A percentile compares a stretch with the other conserved stretches of the same genome.
These are phyloP conservation scores for Glycine tomentella DNA, from an alignment of 306 rosid genomes.

Conservation along the genomic window DNA sequence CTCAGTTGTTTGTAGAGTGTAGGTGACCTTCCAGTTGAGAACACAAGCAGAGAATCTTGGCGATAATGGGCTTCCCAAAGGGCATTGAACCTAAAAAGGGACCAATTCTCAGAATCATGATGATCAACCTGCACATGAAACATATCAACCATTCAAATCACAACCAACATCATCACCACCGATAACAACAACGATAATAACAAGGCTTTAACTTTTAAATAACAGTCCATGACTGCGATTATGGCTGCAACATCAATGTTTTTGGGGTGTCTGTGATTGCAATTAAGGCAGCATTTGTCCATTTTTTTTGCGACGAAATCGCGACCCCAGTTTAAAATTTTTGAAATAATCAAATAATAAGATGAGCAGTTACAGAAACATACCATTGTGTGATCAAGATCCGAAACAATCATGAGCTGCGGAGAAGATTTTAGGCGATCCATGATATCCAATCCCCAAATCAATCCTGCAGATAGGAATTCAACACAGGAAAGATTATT, in stretches of 20 bases:
- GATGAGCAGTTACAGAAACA: slow-evolving; percentile 24
- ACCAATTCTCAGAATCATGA: slow-evolving; percentile 80
- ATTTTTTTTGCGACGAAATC: background rate
- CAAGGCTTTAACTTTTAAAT: background rate
- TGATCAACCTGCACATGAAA: slow-evolving; percentile 82
- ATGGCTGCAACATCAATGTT: background rate
- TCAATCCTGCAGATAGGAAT: slow-evolving; percentile 41
- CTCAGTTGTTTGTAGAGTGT: slow-evolving; percentile 88
- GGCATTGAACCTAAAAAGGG: slow-evolving; percentile 85
- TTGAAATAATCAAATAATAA: background rate
- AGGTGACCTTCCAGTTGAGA: slow-evolving; percentile 95
- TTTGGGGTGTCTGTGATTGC: background rate
- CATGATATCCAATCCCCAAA: slow-evolving; percentile 59
- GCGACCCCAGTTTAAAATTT: background rate
- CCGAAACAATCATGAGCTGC: slow-evolving; percentile 93
- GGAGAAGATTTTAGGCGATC: slow-evolving; percentile 68
- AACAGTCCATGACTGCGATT: background rate
- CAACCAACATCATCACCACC: background rate
- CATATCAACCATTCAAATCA: slow-evolving; percentile 44
- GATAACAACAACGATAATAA: background rate
- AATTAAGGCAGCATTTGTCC: background rate
- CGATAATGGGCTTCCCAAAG: slow-evolving; percentile 91
- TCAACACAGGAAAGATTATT: background rate
- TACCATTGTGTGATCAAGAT: slow-evolving; percentile 99
- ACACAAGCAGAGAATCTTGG: slow-evolving; percentile 87